Conservation (phyloP, 208 protist species). For the Acanthamoeba royreba region DNA sequence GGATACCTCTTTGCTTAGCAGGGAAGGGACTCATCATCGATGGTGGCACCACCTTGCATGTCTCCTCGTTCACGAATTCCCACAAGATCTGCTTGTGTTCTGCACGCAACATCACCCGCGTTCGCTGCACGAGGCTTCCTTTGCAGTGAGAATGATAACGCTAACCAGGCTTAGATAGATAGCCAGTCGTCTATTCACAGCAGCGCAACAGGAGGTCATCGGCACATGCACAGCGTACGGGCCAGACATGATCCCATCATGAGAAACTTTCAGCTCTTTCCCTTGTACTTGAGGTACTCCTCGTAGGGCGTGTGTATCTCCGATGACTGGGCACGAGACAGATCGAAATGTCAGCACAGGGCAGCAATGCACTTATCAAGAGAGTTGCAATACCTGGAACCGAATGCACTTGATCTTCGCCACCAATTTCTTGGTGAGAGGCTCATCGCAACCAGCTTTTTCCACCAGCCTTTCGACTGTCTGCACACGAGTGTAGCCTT, state of each 20-base stretch:
- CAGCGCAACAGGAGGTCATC: not conserved
- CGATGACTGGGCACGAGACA: not conserved
- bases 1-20: no score
- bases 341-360: not conserved
- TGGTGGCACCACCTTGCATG: no score
- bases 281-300: not conserved
- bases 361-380: not conserved
- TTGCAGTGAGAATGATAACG: no score
- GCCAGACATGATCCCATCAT: not conserved
- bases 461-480: conserved; percentile 3
- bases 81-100: no score
- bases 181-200: not conserved
- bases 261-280: not conserved
- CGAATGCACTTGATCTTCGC: not conserved
- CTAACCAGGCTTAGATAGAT: no score
- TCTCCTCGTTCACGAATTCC: no score
- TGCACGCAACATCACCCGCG: no score
- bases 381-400: not conserved
- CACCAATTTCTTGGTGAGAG: not conserved
- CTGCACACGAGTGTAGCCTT: not conserved
- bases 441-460: not conserved
- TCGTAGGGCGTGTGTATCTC: not conserved
- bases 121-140: no score
- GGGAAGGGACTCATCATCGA: no score
- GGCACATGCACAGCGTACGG: no score